A percentile compares a stretch with the other conserved stretches of the same genome.
These are phyloP conservation scores for Plasmopara halstedii DNA, from an alignment of 352 stramenopile species.

Conservation along the genomic window DNA sequence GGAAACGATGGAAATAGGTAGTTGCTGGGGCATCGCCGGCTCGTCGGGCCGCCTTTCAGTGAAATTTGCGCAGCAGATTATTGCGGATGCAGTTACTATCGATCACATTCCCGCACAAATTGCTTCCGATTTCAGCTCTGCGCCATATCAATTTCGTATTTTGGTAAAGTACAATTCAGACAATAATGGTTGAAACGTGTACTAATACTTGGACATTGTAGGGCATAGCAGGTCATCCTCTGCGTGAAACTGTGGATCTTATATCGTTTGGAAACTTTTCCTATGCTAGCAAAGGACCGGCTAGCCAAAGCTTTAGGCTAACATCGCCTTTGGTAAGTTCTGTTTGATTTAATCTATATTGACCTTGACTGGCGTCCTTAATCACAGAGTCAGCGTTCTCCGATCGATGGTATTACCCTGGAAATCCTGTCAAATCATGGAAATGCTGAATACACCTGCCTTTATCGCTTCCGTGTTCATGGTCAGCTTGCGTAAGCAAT, in stretches of 20 bases:
- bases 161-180: slow-evolving; percentile 30
- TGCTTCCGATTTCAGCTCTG: slow-evolving; percentile 60
- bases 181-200: not conserved
- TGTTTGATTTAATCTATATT: not conserved
- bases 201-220: slow-evolving; percentile 13
- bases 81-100: slow-evolving; percentile 61
- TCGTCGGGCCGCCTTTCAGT: slow-evolving; percentile 61
- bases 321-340: slow-evolving; percentile 30
- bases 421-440: slow-evolving; percentile 80
- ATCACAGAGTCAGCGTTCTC: slow-evolving; percentile 32
- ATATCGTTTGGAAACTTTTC: slow-evolving; percentile 72
- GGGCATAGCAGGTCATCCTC: slow-evolving; percentile 37
- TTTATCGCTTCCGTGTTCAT: slow-evolving; percentile 87
- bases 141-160: slow-evolving; percentile 56
- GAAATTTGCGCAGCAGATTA: slow-evolving; percentile 56
- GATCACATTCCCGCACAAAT: slow-evolving; percentile 74
- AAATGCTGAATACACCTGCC: slow-evolving; percentile 79
- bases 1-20: slow-evolving; percentile 82
- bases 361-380: not conserved
- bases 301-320: slow-evolving; percentile 66
- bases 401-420: slow-evolving; percentile 64
- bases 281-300: slow-evolving; percentile 37
- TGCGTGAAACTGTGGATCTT: slow-evolving; percentile 34
- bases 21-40: slow-evolving; percentile 66
- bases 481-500: slow-evolving; percentile 30